Conservation (phyloP, 2,329 filamentous ascomycete species). For the Waltergamsia citrina region DNA sequence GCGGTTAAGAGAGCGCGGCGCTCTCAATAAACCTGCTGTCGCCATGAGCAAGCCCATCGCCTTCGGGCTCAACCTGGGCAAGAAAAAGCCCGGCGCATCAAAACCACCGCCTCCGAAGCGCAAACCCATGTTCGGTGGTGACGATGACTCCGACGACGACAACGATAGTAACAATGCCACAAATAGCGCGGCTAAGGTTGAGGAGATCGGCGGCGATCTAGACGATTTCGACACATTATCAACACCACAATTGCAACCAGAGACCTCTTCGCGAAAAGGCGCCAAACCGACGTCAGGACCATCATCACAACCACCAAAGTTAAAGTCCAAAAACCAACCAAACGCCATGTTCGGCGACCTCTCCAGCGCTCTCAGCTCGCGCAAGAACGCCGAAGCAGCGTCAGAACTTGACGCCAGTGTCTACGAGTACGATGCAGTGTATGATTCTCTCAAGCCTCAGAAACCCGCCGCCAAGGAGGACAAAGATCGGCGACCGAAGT, state of each 20-base stretch:
- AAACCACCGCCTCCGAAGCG: conserved; percentile 40
- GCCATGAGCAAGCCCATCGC: conserved; percentile 40
- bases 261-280: conserved; percentile 16
- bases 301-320: conserved; percentile 29
- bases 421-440: conserved; percentile 79
- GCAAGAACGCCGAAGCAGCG: conserved; percentile 55
- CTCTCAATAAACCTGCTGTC: neutral
- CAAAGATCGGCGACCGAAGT: conserved; percentile 59
- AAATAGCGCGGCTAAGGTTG: conserved; percentile 26
- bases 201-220: conserved; percentile 56
- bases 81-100: conserved; percentile 40
- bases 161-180: conserved; percentile 8
- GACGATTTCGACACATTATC: conserved; percentile 30
- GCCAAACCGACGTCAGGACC: conserved; percentile 20
- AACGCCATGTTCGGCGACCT: conserved; percentile 52
- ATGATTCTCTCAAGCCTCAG: conserved; percentile 64
- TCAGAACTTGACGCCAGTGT: conserved; percentile 61
- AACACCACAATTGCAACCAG: conserved; percentile 12
- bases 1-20: too few species aligned
- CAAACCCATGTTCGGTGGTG: conserved; percentile 50
- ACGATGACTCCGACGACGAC: conserved; percentile 47
- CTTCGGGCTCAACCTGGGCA: conserved; percentile 50
- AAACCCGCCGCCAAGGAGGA: conserved; percentile 45
- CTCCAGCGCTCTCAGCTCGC: conserved; percentile 53
- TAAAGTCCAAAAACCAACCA: conserved; percentile 30